Conservation (phyloP, 2,329 filamentous ascomycete species). For the Fusarium abutilonis region DNA sequence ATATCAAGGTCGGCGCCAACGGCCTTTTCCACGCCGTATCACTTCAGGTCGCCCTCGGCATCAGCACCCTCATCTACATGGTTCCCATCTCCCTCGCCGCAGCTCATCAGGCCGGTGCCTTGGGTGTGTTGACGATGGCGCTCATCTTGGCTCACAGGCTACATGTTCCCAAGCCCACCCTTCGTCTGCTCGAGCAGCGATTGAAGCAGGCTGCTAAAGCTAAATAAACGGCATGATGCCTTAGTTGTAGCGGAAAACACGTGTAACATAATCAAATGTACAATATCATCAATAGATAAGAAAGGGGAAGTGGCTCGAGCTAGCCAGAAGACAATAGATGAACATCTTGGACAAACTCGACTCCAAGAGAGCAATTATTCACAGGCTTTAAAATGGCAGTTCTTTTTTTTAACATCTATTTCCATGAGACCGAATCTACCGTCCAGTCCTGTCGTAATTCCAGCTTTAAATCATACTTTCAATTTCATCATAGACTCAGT, state of each 20-base stretch:
- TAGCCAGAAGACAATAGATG: slow-evolving; percentile 9
- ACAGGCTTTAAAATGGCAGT: slow-evolving; percentile 22
- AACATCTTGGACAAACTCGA: slow-evolving; percentile 30
- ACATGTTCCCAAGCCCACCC: slow-evolving; percentile 74
- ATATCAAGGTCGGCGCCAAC: slow-evolving; percentile 74
- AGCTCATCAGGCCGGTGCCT: slow-evolving; percentile 88
- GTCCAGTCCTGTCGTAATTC: slow-evolving; percentile 16
- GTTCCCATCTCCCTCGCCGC: slow-evolving; percentile 89
- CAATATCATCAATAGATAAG: slow-evolving; percentile 34
- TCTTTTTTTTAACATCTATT: slow-evolving; percentile 27
- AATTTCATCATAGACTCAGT: slow-evolving; percentile 9
- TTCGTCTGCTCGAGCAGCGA: slow-evolving; percentile 67
- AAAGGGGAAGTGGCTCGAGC: slow-evolving; percentile 19
- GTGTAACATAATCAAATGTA: slow-evolving; percentile 43
- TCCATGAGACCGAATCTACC: slow-evolving; percentile 15
- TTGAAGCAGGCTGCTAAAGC: slow-evolving; percentile 49
- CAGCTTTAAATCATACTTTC: slow-evolving; percentile 44
- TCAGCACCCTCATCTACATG: slow-evolving; percentile 91
- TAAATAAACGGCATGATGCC: slow-evolving; percentile 28
- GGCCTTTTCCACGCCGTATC: slow-evolving; percentile 85
- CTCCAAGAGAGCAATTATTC: slow-evolving; percentile 26
- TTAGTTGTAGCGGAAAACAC: slow-evolving; percentile 21
- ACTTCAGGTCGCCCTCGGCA: slow-evolving; percentile 86
- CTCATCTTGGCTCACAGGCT: slow-evolving; percentile 82
- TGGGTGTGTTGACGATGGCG: slow-evolving; percentile 84